Base-by-base conservation (phyloP, 1,284 basidiomycete genomes). In the Gymnopus androsaceus region DNA sequence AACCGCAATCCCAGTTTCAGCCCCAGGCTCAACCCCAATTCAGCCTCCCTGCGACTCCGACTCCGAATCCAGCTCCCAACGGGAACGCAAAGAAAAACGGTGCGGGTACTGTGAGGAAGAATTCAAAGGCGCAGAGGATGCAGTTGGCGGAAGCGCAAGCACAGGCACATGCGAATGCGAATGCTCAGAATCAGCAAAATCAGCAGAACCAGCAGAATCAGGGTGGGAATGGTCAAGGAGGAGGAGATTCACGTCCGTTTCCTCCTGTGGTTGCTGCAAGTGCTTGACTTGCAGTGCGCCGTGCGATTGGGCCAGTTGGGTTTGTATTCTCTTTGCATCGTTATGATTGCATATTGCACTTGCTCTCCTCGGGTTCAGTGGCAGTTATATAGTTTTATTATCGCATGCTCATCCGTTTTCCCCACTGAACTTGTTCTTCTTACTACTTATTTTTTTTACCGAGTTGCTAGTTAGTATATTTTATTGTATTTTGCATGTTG, bases 191-290 rank as follows among this genome's bases (percentile, higher is more conserved):
- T n/a, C n/a, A n/a, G n/a, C n/a, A n/a, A n/a, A n/a, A n/a, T n/a
- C n/a, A n/a, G n/a, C n/a, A n/a, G n/a, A n/a, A n/a, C n/a, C n/a
- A n/a, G n/a, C 41, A 59, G 45, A 63, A 72, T 64, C 59, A 68
- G 64, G 36, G 33, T 19, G 41, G 45, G 12, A 51, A 58, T 42
- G 67, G 65, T 59, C 61, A 63, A 59, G 50, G 65, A 53, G 42
- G 46, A 36, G 51, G 37, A 4, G 61, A 36, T 15, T 50, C 57
- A 12, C 56, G 67, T n/a, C 62, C 71, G 28, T 66, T 81, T 15
- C 80, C 80, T 46, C 73, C 81, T 52, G 77, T 81, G 41, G 79
- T 84, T 27, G 71, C 77, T 52, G 80, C 82, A 38, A 84, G 77
- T 63, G 81, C 81, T 19, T 83, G 47, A 55, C 42, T 46, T 12